phyloP scores from a whole-genome alignment of 371 early-diverging fungal genomes.

The Circinella minor region DNA sequence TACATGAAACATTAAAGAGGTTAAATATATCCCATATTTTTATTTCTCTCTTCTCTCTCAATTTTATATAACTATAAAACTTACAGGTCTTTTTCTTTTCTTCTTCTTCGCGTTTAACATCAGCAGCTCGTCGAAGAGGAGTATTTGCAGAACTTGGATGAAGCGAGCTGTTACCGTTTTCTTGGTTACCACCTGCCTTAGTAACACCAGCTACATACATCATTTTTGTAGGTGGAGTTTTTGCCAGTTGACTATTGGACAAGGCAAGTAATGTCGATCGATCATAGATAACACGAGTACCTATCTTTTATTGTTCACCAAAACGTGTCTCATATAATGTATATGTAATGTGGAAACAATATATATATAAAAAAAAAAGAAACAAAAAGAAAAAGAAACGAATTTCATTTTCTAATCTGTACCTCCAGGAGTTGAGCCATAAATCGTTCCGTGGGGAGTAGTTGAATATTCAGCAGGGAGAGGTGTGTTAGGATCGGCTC shows the following conservation, averaged over 20 bases:
- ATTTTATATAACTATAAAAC: neutral
- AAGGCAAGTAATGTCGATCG: constrained; percentile 66
- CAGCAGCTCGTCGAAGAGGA: constrained; percentile 37
- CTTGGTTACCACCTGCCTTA: constrained; percentile 26
- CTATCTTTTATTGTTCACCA: constrained; percentile 29
- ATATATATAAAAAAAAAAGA: constrained; percentile 8
- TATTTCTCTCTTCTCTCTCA: neutral
- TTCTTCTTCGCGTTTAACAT: constrained; percentile 47
- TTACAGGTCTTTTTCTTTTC: constrained; percentile 53
- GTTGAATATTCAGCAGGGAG: constrained; percentile 61
- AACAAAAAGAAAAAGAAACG: neutral
- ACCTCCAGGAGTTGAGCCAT: constrained; percentile 68
- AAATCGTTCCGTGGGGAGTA: constrained; percentile 64
- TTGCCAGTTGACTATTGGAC: constrained; percentile 67
- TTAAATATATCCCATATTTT: neutral
- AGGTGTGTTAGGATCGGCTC: constrained; percentile 54
- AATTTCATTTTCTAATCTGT: constrained; percentile 10
- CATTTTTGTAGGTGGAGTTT: constrained; percentile 66
- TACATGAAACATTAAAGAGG: neutral
- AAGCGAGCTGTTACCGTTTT: constrained; percentile 4
- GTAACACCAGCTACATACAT: constrained; percentile 71
- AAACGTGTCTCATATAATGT: neutral
- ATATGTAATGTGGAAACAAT: constrained; percentile 4
- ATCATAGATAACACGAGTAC: constrained; percentile 71
- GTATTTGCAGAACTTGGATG: constrained; percentile 25